Evolutionary conservation across 352 stramenopile genomes (phyloP), one percentile per base, ranked within the genome.

Genomic region (Phytophthora colocasiae): DNA sequence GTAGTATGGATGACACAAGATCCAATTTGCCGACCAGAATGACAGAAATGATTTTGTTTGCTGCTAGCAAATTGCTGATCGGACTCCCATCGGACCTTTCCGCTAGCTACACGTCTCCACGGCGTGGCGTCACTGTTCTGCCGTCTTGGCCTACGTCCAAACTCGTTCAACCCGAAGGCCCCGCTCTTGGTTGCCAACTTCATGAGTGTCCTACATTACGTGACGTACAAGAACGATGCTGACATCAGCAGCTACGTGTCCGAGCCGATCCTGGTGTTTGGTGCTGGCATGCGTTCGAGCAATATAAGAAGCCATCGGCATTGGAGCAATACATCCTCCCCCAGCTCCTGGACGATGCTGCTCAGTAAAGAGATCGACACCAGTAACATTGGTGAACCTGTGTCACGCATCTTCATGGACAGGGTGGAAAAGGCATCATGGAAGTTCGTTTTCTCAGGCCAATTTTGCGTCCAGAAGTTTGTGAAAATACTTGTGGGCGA

Each of bases 51-150:
- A 26, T n/a, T 9, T 3, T 3, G 6, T 31, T 58, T 6, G 57
- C 63, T 19, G 57, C 46, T 12, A 43, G 17, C 5, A 72, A 66
- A 15, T 39, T 73, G 6, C 6, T 71, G 14, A 11, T 39, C 40
- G 61, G 57, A 2, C 48, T 17, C 14, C 38, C 26, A 10, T 14
- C 56, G 11, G 29, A 3, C 3, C 11, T 22, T 22, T 22, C 22
- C 22, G 22, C 22, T 22, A 22, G 22, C 22, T 22, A 22, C 9
- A 24, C 65, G 11, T 22, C 3, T 72, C 39, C 15, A 45, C 51
- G 70, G 73, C 8, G 70, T 73, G 1, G 56, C 63, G 6, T 50
- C 74, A 0, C 0, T 77, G 49, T 36, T 79, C 12, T 31, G 6
- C 27, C 27, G 27, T 7, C 27, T 31, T 31, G 27, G 27, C 6